Conservation (phyloP, 768 basidiomycete genomes). For the Pleurotus eryngii region DNA sequence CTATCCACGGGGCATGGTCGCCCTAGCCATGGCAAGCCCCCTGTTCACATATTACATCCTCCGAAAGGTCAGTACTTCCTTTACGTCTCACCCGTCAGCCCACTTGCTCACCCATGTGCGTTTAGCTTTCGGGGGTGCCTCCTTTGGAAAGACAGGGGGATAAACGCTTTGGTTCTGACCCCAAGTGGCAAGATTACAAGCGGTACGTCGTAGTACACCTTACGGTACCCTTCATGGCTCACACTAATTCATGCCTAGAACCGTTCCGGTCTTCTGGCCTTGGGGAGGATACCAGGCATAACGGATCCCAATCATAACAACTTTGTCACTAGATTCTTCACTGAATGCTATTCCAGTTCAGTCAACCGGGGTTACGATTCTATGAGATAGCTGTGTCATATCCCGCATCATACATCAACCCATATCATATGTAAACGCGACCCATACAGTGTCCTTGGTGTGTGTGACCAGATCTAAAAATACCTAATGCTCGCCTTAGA, state of each 20-base stretch:
- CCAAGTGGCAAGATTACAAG: slow-evolving; percentile 58
- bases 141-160: slow-evolving; percentile 58
- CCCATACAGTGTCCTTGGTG: too few species aligned
- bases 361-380: too few species aligned
- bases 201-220: slow-evolving; percentile 28
- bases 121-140: slow-evolving; percentile 65
- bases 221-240: not conserved
- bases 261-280: slow-evolving; percentile 46
- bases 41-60: slow-evolving; percentile 62
- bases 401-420: too few species aligned
- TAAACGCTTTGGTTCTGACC: slow-evolving; percentile 52
- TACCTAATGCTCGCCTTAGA: too few species aligned
- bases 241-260: slow-evolving; percentile 18
- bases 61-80: slow-evolving; percentile 36
- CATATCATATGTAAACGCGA: too few species aligned
- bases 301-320: too few species aligned
- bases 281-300: slow-evolving; percentile 26
- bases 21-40: slow-evolving; percentile 53
- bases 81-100: not conserved
- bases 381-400: too few species aligned
- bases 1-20: slow-evolving; percentile 42
- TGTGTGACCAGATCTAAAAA: too few species aligned
- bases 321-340: too few species aligned
- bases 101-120: not conserved
- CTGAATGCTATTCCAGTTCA: too few species aligned